Base-by-base conservation (phyloP, 495 filamentous ascomycete genomes). In the Neurospora discreta region DNA sequence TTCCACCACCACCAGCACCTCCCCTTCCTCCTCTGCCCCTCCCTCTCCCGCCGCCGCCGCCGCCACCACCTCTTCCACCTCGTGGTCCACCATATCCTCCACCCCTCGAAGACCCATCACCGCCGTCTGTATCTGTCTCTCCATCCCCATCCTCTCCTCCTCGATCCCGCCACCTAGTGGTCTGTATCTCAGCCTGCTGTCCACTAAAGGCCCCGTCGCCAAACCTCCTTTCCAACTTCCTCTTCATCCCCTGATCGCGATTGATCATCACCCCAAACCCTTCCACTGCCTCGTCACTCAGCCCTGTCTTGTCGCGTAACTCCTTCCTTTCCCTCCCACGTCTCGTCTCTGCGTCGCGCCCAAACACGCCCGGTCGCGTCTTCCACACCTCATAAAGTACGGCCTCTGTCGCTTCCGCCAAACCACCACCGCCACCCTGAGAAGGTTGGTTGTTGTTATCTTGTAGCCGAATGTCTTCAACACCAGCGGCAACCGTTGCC, bases 221-320 rank as follows among this genome's bases (percentile, higher is more conserved):
- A 74, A 90, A 90, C 76, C 85, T 88, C 69, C 84, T 83, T 81
- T 94, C 91, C 65, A 98, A 78, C 74, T 85, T 83, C 72, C 86
- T 83, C 77, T 89, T 79, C 67, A 89, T 84, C 73, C 85, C 84
- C n/a, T 89, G 86, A 75, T 96, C 90, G 36, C 94, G 83, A 8
- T 79, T 77, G 3, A 97, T 77, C 93, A 98, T 97, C 33, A 97
- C 80, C 3, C 86, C 92, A 93, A 94, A 99, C 16, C 95, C 95
- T 79, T 99, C 95, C 58, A 99, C 92, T 8, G 89, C 90, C 78
- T 99, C 95, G 74, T 99, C 95, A 1, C 92, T 95, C 92, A 96
- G 91, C 10, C 89, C 91, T 13, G 93, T 97, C 74, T 92, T 90
- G 18, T 85, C 85, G 75, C 89, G 92, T 46, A 99, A 80, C n/a